These are phyloP conservation scores for Ganoderma resinaceum DNA, from an alignment of 1,284 basidiomycete species.

Conservation along the genomic window DNA sequence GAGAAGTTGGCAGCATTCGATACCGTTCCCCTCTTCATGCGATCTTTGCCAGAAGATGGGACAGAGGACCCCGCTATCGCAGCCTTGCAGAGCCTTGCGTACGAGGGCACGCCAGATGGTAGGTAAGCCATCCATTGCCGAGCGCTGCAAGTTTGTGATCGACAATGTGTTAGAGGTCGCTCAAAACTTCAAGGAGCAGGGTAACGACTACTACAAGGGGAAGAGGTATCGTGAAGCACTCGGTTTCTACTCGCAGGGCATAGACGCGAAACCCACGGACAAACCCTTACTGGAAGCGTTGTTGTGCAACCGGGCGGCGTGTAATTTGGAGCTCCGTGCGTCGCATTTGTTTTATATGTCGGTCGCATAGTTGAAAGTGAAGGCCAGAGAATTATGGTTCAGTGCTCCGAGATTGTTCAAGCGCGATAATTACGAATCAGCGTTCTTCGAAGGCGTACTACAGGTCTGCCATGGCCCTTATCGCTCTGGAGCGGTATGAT, in stretches of 20 bases:
- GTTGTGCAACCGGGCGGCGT: constrained; percentile 91
- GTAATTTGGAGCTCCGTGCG: constrained; percentile 88
- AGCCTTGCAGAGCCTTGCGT: constrained; percentile 85
- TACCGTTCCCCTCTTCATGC: constrained; percentile 91
- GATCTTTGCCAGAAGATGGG: constrained; percentile 77
- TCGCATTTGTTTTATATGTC: neutral
- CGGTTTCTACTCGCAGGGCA: constrained; percentile 89
- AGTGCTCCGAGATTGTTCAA: constrained; percentile 85
- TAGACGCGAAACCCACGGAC: constrained; percentile 85
- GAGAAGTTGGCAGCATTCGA: constrained; percentile 62
- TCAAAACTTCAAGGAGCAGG: constrained; percentile 93
- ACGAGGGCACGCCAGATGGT: constrained; percentile 96
- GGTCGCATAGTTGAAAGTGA: neutral
- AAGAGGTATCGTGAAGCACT: constrained; percentile 89
- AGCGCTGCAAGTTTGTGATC: neutral
- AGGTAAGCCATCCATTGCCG: constrained; percentile 43
- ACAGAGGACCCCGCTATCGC: constrained; percentile 72
- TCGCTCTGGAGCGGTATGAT: constrained; percentile 74
- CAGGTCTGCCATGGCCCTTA: constrained; percentile 79
- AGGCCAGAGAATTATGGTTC: constrained; percentile 83
- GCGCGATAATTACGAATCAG: constrained; percentile 68
- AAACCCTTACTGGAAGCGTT: constrained; percentile 69
- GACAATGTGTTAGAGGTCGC: constrained; percentile 73
- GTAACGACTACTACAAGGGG: constrained; percentile 92
- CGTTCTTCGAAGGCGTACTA: constrained; percentile 84